Percentiles rank a stretch among this genome's conserved stretches.
phyloP scores from a whole-genome alignment of 2,329 filamentous ascomycete species.

The Grosmannia penicillata region DNA sequence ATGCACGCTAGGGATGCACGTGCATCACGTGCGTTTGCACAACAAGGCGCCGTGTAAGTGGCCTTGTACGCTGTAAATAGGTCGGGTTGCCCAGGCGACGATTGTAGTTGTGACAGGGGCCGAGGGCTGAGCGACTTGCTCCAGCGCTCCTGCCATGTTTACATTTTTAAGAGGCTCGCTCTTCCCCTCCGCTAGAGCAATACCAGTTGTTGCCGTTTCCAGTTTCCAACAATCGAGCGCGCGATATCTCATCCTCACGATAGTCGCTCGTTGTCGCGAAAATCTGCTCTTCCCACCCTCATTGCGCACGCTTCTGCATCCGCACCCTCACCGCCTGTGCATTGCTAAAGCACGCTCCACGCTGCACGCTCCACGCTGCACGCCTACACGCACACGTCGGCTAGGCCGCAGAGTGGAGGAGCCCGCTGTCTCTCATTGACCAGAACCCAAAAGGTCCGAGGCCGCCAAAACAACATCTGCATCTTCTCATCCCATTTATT shows the following conservation, averaged over 20 bases:
- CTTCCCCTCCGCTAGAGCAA: slow-evolving; percentile 7
- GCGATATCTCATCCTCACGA: slow-evolving; percentile 3
- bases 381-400: too few species aligned
- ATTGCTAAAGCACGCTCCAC: too few species aligned
- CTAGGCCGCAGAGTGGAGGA: too few species aligned
- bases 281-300: not conserved
- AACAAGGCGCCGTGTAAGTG: too few species aligned
- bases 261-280: not conserved
- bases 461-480: too few species aligned
- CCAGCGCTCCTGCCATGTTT: slow-evolving; percentile 11
- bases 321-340: not conserved
- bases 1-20: too few species aligned
- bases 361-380: too few species aligned
- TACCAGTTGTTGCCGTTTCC: not conserved
- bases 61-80: slow-evolving; percentile 4
- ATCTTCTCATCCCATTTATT: too few species aligned
- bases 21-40: too few species aligned
- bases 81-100: slow-evolving; percentile 10
- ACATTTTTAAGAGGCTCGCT: slow-evolving; percentile 10
- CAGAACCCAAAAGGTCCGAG: too few species aligned
- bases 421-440: too few species aligned
- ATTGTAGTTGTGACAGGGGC: not conserved
- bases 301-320: not conserved
- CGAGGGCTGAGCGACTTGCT: slow-evolving; percentile 4
- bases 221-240: not conserved